phyloP scores from a whole-genome alignment of 2,329 filamentous ascomycete genomes.

The Dactylellina cionopaga region DNA sequence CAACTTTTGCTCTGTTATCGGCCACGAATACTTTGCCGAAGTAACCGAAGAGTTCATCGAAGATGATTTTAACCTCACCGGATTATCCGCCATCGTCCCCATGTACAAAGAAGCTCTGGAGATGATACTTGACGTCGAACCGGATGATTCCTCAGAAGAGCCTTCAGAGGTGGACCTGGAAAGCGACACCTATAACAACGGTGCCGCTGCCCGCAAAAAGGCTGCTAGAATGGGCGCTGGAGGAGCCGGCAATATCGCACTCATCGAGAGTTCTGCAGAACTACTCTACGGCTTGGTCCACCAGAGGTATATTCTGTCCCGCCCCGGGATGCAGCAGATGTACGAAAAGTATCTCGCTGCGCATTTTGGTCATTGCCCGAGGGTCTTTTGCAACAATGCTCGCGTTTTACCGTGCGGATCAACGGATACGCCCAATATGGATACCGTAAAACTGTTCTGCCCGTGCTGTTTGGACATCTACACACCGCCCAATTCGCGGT shows the following conservation, averaged over 20 bases:
- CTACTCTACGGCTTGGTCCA: constrained; percentile 98
- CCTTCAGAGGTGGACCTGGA: constrained; percentile 68
- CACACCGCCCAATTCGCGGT: constrained; percentile 94
- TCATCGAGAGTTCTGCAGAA: constrained; percentile 95
- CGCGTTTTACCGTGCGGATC: constrained; percentile 92
- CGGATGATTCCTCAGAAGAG: constrained; percentile 90
- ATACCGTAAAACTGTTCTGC: constrained; percentile 98
- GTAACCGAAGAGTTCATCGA: constrained; percentile 99
- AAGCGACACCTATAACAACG: constrained; percentile 64
- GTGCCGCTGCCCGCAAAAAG: constrained; percentile 63
- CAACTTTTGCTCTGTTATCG: constrained; percentile 92
- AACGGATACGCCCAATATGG: constrained; percentile 92
- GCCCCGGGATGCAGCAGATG: constrained; percentile 98
- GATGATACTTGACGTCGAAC: constrained; percentile 99
- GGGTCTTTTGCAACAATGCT: constrained; percentile 85
- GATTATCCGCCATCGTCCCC: constrained; percentile 90
- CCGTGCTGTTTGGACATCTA: constrained; percentile 97
- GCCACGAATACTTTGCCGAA: constrained; percentile 98
- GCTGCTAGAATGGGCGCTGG: constrained; percentile 63
- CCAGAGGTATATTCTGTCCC: constrained; percentile 96
- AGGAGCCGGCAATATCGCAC: constrained; percentile 74
- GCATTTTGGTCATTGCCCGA: constrained; percentile 95
- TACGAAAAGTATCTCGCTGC: constrained; percentile 97
- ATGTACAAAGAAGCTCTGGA: constrained; percentile 99
- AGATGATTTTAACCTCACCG: constrained; percentile 98